phyloP scores from a whole-genome alignment of 1,284 basidiomycete species.

The Mycosarcoma maydis region DNA sequence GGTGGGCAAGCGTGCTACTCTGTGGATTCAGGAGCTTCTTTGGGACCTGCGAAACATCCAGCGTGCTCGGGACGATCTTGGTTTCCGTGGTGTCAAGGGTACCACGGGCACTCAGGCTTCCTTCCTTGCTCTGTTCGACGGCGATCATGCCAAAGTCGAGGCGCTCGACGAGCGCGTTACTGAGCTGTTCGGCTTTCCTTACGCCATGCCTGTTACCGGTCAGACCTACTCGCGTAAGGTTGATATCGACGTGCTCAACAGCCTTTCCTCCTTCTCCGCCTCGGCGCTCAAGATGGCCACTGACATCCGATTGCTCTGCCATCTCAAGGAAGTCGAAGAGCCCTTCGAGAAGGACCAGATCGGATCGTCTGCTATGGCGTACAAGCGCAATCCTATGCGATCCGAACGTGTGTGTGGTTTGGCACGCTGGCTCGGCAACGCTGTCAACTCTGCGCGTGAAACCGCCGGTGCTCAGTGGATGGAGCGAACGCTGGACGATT shows the following conservation, averaged over 20 bases:
- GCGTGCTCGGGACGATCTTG: conserved; percentile 89
- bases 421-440: conserved; percentile 78
- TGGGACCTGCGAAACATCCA: conserved; percentile 96
- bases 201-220: conserved; percentile 95
- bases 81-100: conserved; percentile 98
- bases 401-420: conserved; percentile 96
- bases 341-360: conserved; percentile 99
- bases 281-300: conserved; percentile 98
- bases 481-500: conserved; percentile 69
- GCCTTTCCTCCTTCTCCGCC: conserved; percentile 88
- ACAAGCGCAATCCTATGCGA: conserved; percentile 99
- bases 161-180: conserved; percentile 81
- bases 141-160: conserved; percentile 85
- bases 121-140: conserved; percentile 93
- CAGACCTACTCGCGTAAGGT: conserved; percentile 99
- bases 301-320: conserved; percentile 76
- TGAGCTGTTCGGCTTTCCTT: conserved; percentile 86
- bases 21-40: conserved; percentile 92
- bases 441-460: conserved; percentile 61
- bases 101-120: conserved; percentile 98
- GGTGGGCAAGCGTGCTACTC: conserved; percentile 96
- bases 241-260: conserved; percentile 89
- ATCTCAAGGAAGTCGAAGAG: conserved; percentile 89
- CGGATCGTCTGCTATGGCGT: conserved; percentile 93
- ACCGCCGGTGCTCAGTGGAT: conserved; percentile 69